Evolutionary conservation across 345 rosid genomes (phyloP).

Genomic region (Isatis tinctoria): DNA sequence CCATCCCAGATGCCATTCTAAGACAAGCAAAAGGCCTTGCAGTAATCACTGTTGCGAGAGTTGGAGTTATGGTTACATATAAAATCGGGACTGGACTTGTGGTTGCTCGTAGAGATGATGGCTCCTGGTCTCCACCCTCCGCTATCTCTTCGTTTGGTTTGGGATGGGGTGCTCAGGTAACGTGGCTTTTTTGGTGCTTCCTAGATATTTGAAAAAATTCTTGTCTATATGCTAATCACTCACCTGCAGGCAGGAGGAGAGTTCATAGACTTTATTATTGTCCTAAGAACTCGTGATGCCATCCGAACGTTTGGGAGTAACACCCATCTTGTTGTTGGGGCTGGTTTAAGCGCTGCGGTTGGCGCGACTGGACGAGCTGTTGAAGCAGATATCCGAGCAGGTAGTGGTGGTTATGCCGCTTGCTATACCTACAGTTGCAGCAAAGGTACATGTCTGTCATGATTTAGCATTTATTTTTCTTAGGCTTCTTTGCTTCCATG

Average conservation of each 20-base stretch:
- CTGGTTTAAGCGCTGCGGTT: constrained; percentile 91
- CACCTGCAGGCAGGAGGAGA: constrained; percentile 88
- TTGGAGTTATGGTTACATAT: constrained; percentile 85
- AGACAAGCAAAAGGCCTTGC: constrained; percentile 92
- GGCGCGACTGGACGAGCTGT: constrained; percentile 74
- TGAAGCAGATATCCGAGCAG: constrained; percentile 91
- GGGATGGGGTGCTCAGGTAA: constrained; percentile 99
- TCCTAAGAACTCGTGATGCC: constrained; percentile 81
- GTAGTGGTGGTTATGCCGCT: constrained; percentile 92
- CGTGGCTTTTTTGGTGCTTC: not conserved
- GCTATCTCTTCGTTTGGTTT: constrained; percentile 87
- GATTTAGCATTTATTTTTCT: not conserved
- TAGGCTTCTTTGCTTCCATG: not conserved
- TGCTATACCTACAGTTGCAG: constrained; percentile 98
- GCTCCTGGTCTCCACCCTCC: constrained; percentile 98
- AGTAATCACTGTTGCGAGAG: constrained; percentile 72
- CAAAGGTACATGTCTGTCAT: constrained; percentile 60
- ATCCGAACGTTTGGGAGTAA: constrained; percentile 78
- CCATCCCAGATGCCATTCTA: constrained; percentile 77
- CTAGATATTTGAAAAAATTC: not conserved
- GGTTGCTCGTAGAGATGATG: constrained; percentile 83
- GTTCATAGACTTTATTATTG: constrained; percentile 85
- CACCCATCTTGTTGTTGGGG: constrained; percentile 85
- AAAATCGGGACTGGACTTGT: constrained; percentile 92
- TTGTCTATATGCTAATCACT: constrained; percentile 5